These are phyloP conservation scores for Trifolium fragiferum DNA, from an alignment of 306 rosid genomes.

Conservation along the genomic window DNA sequence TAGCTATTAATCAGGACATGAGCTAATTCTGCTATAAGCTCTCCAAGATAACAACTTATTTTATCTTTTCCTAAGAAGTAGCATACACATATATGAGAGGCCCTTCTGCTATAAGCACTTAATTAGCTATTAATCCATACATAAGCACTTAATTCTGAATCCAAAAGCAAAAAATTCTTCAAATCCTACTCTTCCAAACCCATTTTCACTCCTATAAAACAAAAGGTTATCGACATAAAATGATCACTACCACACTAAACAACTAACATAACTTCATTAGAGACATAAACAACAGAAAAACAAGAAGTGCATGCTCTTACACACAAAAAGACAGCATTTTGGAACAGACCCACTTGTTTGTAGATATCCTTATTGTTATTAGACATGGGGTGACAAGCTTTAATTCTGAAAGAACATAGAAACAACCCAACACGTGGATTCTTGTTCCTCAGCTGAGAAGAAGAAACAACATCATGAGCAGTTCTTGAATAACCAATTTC, in stretches of 20 bases:
- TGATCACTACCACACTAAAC: slow-evolving; percentile 26
- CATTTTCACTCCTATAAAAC: slow-evolving; percentile 1
- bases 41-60: too few species aligned
- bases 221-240: background rate
- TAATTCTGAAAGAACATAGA: slow-evolving; percentile 41
- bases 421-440: slow-evolving; percentile 31
- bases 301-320: background rate
- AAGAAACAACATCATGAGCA: slow-evolving; percentile 18
- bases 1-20: too few species aligned
- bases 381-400: slow-evolving; percentile 58
- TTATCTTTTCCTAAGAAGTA: too few species aligned
- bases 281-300: slow-evolving; percentile 5
- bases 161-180: background rate
- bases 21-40: too few species aligned
- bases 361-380: slow-evolving; percentile 61
- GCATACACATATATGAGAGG: too few species aligned
- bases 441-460: slow-evolving; percentile 32
- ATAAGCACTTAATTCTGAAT: too few species aligned
- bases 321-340: slow-evolving; percentile 33
- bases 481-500: slow-evolving; percentile 48
- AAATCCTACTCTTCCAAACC: background rate
- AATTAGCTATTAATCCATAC: too few species aligned
- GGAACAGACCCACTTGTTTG: slow-evolving; percentile 75
- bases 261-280: background rate
- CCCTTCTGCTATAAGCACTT: too few species aligned